Evolutionary conservation across 2,329 filamentous ascomycete genomes (phyloP).

Genomic region (Trichophyton equinum): DNA sequence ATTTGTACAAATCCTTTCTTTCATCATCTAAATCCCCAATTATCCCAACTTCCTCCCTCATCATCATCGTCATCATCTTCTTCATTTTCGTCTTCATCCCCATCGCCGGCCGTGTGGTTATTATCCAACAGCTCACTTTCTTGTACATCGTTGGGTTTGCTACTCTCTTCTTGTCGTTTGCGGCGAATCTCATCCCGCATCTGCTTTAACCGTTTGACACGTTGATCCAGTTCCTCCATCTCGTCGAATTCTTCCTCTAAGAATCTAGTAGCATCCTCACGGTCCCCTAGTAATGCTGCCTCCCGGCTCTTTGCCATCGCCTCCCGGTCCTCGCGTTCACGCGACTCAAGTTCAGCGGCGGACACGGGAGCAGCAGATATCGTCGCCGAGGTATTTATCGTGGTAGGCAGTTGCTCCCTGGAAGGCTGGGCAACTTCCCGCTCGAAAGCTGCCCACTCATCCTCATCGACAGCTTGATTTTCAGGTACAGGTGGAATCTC

Average conservation of each 20-base stretch:
- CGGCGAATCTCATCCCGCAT: conserved; percentile 52
- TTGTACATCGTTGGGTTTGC: conserved; percentile 20
- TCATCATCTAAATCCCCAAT: conserved; percentile 26
- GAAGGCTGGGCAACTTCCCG: conserved; percentile 55
- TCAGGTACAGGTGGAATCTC: background rate
- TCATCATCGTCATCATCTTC: conserved; percentile 25
- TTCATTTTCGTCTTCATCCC: conserved; percentile 20
- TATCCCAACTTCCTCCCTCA: conserved; percentile 42
- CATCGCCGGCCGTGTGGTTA: conserved; percentile 49
- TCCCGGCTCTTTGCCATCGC: conserved; percentile 34
- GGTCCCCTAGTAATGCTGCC: conserved; percentile 51
- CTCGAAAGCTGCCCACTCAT: conserved; percentile 79
- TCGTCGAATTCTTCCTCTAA: conserved; percentile 69
- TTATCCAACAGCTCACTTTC: conserved; percentile 29
- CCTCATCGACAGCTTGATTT: conserved; percentile 47
- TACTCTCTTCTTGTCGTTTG: conserved; percentile 23
- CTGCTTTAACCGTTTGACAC: conserved; percentile 56
- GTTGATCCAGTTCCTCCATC: conserved; percentile 65
- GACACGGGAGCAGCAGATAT: conserved; percentile 59
- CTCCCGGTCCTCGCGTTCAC: conserved; percentile 37
- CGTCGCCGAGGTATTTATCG: conserved; percentile 38
- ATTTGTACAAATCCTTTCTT: background rate
- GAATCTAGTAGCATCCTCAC: conserved; percentile 61
- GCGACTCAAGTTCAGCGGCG: conserved; percentile 48
- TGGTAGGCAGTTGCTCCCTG: conserved; percentile 21